phyloP scores from a whole-genome alignment of 495 filamentous ascomycete species.

The Cercophora scortea region DNA sequence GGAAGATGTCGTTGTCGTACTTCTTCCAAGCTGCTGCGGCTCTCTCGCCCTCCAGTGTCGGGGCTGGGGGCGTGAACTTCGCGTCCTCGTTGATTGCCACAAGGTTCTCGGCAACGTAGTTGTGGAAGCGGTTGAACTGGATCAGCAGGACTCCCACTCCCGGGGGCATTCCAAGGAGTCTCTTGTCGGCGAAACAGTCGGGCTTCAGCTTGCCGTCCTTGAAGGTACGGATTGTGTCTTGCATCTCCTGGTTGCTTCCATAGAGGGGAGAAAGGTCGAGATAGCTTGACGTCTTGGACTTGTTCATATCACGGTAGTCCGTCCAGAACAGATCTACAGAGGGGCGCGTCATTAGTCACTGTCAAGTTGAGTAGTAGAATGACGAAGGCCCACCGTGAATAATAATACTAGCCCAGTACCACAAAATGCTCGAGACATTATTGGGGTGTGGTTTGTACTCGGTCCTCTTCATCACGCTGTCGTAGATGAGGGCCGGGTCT shows the following conservation, averaged over 20 bases:
- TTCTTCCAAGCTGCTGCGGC: slow-evolving; percentile 56
- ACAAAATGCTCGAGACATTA: slow-evolving; percentile 79
- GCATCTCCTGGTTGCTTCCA: slow-evolving; percentile 70
- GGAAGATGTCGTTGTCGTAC: slow-evolving; percentile 78
- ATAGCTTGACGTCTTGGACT: slow-evolving; percentile 73
- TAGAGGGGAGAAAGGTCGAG: slow-evolving; percentile 81
- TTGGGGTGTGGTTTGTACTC: slow-evolving; percentile 47
- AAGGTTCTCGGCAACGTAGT: slow-evolving; percentile 65
- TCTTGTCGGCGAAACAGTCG: slow-evolving; percentile 71
- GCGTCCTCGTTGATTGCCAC: slow-evolving; percentile 63
- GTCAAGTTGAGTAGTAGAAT: not conserved
- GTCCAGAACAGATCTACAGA: slow-evolving; percentile 30
- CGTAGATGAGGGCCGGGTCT: slow-evolving; percentile 72
- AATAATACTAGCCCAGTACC: slow-evolving; percentile 84
- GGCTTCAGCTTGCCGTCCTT: slow-evolving; percentile 78
- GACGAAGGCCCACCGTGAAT: slow-evolving; percentile 52
- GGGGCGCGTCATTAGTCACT: not conserved
- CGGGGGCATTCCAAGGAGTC: slow-evolving; percentile 73
- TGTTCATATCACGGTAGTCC: slow-evolving; percentile 37
- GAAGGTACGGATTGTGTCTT: slow-evolving; percentile 67
- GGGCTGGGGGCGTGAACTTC: slow-evolving; percentile 55
- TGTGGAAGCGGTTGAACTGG: slow-evolving; percentile 74
- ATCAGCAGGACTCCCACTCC: slow-evolving; percentile 73
- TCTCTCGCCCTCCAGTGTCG: slow-evolving; percentile 38
- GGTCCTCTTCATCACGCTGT: slow-evolving; percentile 49